Conservation (phyloP, 495 filamentous ascomycete species). For the Neurospora sublineolata region DNA sequence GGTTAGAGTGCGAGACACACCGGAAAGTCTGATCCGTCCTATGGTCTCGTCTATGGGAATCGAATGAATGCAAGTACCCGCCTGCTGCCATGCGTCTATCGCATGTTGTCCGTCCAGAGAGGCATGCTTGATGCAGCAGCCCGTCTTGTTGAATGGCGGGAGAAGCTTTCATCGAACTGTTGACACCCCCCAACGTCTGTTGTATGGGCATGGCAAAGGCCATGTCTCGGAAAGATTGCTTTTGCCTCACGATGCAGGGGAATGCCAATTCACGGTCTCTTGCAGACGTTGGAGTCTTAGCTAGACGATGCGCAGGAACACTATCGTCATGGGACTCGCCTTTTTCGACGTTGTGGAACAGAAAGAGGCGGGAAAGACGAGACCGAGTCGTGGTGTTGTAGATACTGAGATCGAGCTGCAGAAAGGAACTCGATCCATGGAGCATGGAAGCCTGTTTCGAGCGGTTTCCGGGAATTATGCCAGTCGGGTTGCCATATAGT, state of each 20-base stretch:
- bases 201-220: background rate
- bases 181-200: background rate
- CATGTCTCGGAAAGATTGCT: background rate
- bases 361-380: background rate
- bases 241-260: background rate
- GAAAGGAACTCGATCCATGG: background rate
- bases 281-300: background rate
- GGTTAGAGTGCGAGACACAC: background rate
- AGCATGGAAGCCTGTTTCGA: background rate
- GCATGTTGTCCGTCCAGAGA: background rate
- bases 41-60: background rate
- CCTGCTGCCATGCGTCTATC: background rate
- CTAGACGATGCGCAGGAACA: background rate
- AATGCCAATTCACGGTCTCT: background rate
- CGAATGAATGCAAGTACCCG: background rate
- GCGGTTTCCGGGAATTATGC: background rate
- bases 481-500: background rate
- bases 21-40: background rate
- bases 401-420: background rate
- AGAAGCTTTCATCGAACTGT: background rate
- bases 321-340: background rate
- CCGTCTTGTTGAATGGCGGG: background rate
- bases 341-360: background rate
- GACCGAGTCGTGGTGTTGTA: background rate
- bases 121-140: background rate